Evolutionary conservation across 2,329 filamentous ascomycete genomes (phyloP), one percentile per base, ranked within the genome.

Genomic region (Cladophialophora psammophila): DNA sequence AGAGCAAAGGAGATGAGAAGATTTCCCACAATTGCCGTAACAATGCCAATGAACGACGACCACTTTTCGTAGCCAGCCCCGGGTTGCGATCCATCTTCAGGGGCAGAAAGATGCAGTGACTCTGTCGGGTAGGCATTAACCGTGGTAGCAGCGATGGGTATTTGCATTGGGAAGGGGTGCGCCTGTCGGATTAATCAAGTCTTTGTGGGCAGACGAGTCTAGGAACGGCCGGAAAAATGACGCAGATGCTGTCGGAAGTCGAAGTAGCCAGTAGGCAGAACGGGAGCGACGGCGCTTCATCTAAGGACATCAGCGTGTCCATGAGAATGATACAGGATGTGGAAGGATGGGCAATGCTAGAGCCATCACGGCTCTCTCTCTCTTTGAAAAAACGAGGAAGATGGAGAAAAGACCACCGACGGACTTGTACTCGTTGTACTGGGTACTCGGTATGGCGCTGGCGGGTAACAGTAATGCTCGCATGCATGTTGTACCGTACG

Each of bases 1-100:
- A 99, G 87, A 12, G 95, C 95, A 70, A 99, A 89, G 0, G 94
- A 96, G 72, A 99, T 98, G 61, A 99, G 86, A 38, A 97, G 83
- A 75, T 99, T 99, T 64, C 95, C 95, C 60, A 91, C 86, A 75
- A 99, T 96, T 59, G 95, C 94, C 2, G 94, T 96, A 62, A 94
- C 80, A 75, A 99, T 97, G 73, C 95, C 95, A 76, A 99, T 98
- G 62, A 98, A 83, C 32, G 93, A 96, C 55, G 93, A 96, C 94
- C 94, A 98, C 36, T 67, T 61, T 45, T 63, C 59, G 13, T 61
- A 64, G 53, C 63, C 66, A 18, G 48, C 65, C 13, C 53, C 68
- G 48, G 60, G 40, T 31, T 66, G 56, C 26, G 55, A 13, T 20
- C 36, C 63, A 40, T 58, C 42, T 26, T 45, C 34, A 20, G 32